Conservation (phyloP, 768 basidiomycete genomes). For the Lyophyllum atratum region DNA sequence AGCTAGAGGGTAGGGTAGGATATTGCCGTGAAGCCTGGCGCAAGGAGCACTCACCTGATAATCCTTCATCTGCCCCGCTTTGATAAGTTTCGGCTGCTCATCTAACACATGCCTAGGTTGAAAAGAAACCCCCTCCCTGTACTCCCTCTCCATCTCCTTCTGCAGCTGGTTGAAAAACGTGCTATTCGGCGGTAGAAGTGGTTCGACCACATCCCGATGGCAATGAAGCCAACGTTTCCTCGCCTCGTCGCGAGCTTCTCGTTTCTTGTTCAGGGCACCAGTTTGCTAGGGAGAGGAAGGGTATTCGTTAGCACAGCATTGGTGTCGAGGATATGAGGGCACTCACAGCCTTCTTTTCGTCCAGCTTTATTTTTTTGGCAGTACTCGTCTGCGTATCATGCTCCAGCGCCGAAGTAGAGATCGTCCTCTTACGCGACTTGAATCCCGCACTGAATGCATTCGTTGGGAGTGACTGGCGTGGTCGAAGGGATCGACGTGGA, state of each 20-base stretch:
- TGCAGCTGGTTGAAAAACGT: conserved; percentile 38
- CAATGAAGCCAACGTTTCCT: conserved; percentile 47
- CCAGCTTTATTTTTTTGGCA: conserved; percentile 25
- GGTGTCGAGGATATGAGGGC: neutral
- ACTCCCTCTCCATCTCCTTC: conserved; percentile 23
- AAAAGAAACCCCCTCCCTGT: conserved; percentile 20
- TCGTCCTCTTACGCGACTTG: conserved; percentile 17
- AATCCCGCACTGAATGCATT: neutral
- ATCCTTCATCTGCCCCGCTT: conserved; percentile 65
- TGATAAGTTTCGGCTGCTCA: conserved; percentile 51
- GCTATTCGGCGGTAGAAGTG: conserved; percentile 44
- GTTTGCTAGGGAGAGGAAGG: conserved; percentile 37
- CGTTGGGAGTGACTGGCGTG: conserved; percentile 10
- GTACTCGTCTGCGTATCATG: conserved; percentile 26
- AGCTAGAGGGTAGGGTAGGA: conserved; percentile 34
- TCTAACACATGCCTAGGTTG: conserved; percentile 39
- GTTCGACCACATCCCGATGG: conserved; percentile 45
- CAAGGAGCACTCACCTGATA: conserved; percentile 54
- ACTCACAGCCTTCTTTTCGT: conserved; percentile 42
- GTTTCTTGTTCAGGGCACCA: conserved; percentile 35
- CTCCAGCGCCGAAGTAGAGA: conserved; percentile 12
- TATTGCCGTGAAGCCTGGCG: neutral
- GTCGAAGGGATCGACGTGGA: conserved; percentile 15
- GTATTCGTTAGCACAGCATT: neutral
- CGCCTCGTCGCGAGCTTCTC: conserved; percentile 39